Evolutionary conservation across 2,329 filamentous ascomycete species (phyloP), one percentile per base, ranked within the genome.

Genomic region (Sporothrix variecibatus): DNA sequence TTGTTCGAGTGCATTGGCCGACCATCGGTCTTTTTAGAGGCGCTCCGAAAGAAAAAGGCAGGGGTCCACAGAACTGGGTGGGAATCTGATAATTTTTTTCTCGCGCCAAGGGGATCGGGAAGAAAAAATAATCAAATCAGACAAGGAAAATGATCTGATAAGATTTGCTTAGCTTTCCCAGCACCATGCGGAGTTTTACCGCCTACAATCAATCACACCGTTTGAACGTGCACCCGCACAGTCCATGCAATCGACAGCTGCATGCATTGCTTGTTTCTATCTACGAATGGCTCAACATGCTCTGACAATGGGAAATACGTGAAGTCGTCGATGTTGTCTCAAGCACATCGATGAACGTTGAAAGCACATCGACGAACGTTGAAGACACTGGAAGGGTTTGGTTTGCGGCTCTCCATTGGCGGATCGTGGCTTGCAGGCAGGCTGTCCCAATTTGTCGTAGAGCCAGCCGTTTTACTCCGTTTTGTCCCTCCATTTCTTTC

Each of bases 61-160:
- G 28, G 56, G 56, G 26, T 60, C 56, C 56, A 34, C 26, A 31
- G 26, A 34, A 15, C 56, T 7, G 23, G n/a, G 23, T 28, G 53
- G n/a, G 23, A 17, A 60, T 60, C 56, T 60, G 56, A 60, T 60
- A 60, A 60, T 60, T 34, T 26, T 20, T 60, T 34, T 60, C 12
- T 60, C 26, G 26, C 12, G 56, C 26, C 56, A 60, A 3, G 53
- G 53, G 23, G 23, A 12, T n/a, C 23, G 23, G 11, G 8, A 2
- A 8, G 6, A 15, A 28, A 28, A 56, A 56, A 56, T 26, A 28
- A 60, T 34, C 56, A 58, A 28, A 60, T 17, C 12, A 60, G 56
- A 60, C 56, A 51, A 51, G 15, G 26, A 60, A 34, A 60, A 60
- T 34, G 56, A 60, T 60, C 56, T 60, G 56, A 60, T 60, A 60